Base-by-base conservation (phyloP, 208 protist genomes). In the Leptomonas seymouri region DNA sequence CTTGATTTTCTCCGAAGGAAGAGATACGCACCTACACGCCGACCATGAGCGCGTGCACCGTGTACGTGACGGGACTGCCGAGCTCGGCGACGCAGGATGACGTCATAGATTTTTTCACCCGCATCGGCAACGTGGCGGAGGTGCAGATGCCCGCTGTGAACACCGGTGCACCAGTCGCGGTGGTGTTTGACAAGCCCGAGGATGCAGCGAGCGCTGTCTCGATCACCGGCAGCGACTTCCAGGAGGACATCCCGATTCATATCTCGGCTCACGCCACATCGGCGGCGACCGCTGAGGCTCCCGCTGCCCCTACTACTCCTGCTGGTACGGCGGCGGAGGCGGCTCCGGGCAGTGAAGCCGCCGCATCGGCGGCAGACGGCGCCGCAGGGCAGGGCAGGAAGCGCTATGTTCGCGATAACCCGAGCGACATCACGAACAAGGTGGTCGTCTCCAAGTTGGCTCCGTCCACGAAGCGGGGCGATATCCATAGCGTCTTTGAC, bases 61-160 rank as follows among this genome's bases (percentile, higher is more conserved):
- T 83, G 44, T 82, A 67, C 62, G 84, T 94, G 2, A 54, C 56
- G 14, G 83, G 85, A 6, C 59, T 94, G 59, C 79, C 85, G 11
- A 66, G 80, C 60, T 70, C 73, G 16, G 73, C 69, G 31, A 76
- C 60, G 18, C 77, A 88, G 54, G 85, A 90, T 7, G 74, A 78
- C 51, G 57, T 95, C 31, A 74, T 76, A 14, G 87, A 90, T 18
- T 92, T 90, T 64, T 93, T 95, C 69, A 78, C 60, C 28, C 85
- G 83, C 53, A 74, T 84, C 31, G 89, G 89, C 58, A 61, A 78
- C 20, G 80, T 93, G 23, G 66, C 72, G 18, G 56, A 51, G 25
- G 86, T 89, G 67, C 64, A 54, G 42, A 55, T 91, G 61, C 59
- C 70, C 4, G 56, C 56, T 4, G 59, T 53, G 3, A 27, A 50